Percentiles rank a stretch among this genome's conserved stretches.
Evolutionary conservation across 495 filamentous ascomycete genomes (phyloP).

Genomic region (Parathielavia hyrcaniae): DNA sequence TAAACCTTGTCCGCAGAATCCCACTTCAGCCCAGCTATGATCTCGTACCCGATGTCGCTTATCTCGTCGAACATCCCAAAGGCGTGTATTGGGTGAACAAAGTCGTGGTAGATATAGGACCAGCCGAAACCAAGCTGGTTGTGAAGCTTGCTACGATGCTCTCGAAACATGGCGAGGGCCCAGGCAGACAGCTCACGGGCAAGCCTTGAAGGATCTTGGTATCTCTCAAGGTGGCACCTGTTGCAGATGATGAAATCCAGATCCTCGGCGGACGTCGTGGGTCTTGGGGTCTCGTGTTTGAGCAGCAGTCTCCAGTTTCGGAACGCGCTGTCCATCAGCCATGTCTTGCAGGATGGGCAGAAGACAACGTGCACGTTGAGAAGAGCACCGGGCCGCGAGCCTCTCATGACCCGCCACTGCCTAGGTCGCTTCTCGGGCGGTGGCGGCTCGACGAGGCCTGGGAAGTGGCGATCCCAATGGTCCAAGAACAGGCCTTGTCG

Average conservation of each 20-base stretch:
- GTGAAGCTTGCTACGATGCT: background rate
- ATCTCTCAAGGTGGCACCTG: background rate
- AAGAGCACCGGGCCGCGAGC: no score
- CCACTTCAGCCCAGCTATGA: constrained; percentile 1
- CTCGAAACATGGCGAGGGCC: background rate
- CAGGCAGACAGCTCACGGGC: background rate
- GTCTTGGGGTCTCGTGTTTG: background rate
- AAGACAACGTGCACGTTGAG: background rate
- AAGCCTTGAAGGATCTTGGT: background rate
- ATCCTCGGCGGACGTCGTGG: no score
- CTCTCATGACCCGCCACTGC: background rate
- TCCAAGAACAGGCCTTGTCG: background rate
- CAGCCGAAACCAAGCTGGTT: background rate
- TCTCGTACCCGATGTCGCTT: background rate
- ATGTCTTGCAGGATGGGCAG: constrained; percentile 5
- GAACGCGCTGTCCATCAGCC: constrained; percentile 6
- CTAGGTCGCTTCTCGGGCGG: background rate
- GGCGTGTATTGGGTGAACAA: background rate
- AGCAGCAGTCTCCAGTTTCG: background rate
- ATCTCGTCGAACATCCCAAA: background rate
- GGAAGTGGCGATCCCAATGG: background rate
- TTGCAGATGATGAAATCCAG: background rate
- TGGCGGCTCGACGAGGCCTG: background rate
- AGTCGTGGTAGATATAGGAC: background rate
- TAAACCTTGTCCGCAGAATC: background rate